Evolutionary conservation across 495 filamentous ascomycete genomes (phyloP).

Genomic region (Xylaria intraflava): DNA sequence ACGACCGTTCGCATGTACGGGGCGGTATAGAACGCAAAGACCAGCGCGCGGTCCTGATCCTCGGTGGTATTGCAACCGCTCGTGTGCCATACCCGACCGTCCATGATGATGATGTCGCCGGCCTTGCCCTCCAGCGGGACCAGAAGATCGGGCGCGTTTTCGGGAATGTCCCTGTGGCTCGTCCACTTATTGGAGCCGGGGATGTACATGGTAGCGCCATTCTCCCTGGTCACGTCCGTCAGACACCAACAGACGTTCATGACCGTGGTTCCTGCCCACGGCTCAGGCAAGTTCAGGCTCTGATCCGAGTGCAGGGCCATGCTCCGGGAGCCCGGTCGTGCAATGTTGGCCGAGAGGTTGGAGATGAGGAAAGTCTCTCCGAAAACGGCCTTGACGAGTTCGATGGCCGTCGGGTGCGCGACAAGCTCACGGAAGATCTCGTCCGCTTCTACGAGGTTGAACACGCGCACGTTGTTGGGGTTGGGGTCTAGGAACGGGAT

Average conservation of each 20-base stretch:
- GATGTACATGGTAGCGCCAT: neutral
- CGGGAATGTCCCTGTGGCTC: neutral
- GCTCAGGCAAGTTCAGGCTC: neutral
- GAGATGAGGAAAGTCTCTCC: neutral
- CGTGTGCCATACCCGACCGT: neutral
- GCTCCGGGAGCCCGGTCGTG: neutral
- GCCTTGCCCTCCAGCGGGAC: neutral
- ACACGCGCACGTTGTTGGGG: neutral
- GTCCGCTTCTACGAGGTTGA: neutral
- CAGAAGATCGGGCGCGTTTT: neutral
- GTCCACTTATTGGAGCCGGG: neutral
- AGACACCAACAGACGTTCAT: neutral
- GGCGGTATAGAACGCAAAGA: neutral
- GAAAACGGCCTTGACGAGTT: neutral
- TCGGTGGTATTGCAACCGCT: neutral
- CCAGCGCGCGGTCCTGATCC: neutral
- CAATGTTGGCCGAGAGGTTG: neutral
- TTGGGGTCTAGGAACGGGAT: neutral
- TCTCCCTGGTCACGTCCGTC: neutral
- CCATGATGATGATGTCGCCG: neutral
- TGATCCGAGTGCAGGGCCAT: neutral
- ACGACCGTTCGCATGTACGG: neutral
- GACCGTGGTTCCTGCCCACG: neutral
- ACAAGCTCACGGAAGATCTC: neutral
- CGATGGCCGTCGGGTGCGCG: neutral